Conservation (phyloP, 1,284 basidiomycete species). For the Paramarasmius palmivorus region DNA sequence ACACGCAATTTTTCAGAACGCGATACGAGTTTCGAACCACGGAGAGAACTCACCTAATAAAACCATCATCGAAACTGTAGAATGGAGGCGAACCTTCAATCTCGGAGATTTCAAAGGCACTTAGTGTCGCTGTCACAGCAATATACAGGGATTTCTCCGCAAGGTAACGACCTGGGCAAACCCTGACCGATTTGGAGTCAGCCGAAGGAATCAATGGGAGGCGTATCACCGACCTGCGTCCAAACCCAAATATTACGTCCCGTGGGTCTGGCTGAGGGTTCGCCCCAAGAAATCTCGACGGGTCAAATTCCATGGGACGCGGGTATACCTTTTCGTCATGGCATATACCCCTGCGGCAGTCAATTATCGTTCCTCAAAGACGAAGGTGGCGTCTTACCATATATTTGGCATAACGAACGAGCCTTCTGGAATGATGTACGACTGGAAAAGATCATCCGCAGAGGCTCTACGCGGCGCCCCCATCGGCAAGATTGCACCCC, state of each 20-base stretch:
- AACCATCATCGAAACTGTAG: neutral
- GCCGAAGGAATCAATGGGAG: neutral
- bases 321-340: conserved; percentile 19
- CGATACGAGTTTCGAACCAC: neutral
- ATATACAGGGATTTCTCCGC: conserved; percentile 3
- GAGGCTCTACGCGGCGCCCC: conserved; percentile 1
- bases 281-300: conserved; percentile 21
- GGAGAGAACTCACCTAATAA: neutral
- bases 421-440: conserved; percentile 5
- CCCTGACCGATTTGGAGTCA: neutral
- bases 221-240: conserved; percentile 16
- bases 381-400: neutral
- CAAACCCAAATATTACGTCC: conserved; percentile 23
- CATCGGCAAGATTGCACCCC: neutral
- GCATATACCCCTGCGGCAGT: conserved; percentile 21
- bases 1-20: neutral
- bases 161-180: conserved; percentile 1
- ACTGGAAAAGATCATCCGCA: conserved; percentile 6
- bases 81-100: neutral
- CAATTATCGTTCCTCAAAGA: neutral
- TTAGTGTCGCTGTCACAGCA: neutral
- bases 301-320: conserved; percentile 21
- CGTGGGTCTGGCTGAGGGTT: conserved; percentile 10
- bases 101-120: neutral
- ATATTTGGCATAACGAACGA: conserved; percentile 3